Percentiles rank a stretch among this genome's conserved stretches.
Conservation (phyloP, 2,329 filamentous ascomycete species). For the Westerdykella aurantiaca region DNA sequence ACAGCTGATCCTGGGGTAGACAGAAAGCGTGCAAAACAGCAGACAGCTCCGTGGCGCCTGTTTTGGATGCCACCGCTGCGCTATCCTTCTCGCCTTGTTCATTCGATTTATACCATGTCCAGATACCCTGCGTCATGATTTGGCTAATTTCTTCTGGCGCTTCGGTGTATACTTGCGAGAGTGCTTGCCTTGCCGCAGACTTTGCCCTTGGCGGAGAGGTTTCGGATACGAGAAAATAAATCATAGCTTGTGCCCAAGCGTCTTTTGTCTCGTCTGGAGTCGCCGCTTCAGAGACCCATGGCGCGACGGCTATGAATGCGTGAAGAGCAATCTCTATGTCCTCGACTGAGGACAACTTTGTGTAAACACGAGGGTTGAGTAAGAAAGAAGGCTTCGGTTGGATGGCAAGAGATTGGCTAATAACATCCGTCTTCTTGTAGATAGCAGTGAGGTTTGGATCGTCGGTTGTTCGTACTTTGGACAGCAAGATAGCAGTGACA, state of each 20-base stretch:
- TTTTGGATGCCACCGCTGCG: constrained; percentile 60
- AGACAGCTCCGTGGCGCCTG: constrained; percentile 59
- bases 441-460: constrained; percentile 53
- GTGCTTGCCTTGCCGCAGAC: constrained; percentile 54
- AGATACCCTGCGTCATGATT: constrained; percentile 67
- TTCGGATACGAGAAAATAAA: constrained; percentile 68
- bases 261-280: constrained; percentile 44
- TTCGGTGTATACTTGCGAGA: constrained; percentile 61
- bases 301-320: constrained; percentile 59
- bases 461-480: constrained; percentile 50
- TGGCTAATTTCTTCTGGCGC: constrained; percentile 54
- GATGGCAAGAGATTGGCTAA: constrained; percentile 60
- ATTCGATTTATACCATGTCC: constrained; percentile 68
- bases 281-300: constrained; percentile 49
- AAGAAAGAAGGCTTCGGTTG: constrained; percentile 85
- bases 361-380: constrained; percentile 76
- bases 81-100: constrained; percentile 72
- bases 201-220: constrained; percentile 57
- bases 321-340: constrained; percentile 73
- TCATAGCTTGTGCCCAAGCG: constrained; percentile 77
- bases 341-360: constrained; percentile 66
- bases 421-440: constrained; percentile 57
- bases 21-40: constrained; percentile 59
- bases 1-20: constrained; percentile 48
- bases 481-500: constrained; percentile 56